Conservation (phyloP, 768 basidiomycete species). For the Amanita jacksonii region DNA sequence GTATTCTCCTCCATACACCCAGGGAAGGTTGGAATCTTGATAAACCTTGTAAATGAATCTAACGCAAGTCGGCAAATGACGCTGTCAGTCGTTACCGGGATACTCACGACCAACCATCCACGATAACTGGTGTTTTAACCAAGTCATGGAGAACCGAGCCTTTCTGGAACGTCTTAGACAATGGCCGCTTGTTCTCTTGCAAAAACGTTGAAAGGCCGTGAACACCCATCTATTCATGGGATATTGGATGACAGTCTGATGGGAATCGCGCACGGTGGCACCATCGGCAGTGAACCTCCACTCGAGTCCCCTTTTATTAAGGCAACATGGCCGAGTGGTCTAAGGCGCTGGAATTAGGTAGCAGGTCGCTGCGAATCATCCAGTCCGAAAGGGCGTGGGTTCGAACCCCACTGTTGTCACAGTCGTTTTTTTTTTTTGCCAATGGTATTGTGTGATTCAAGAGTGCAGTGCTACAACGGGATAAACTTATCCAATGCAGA, state of each 20-base stretch:
- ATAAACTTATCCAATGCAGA: background rate
- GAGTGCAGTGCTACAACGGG: too few species aligned
- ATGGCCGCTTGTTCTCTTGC: slow-evolving; percentile 34
- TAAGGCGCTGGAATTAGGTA: slow-evolving; percentile 50
- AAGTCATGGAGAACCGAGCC: slow-evolving; percentile 13
- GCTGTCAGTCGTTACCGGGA: too few species aligned
- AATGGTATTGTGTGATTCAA: too few species aligned
- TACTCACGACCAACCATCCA: slow-evolving; percentile 87
- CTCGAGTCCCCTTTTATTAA: background rate
- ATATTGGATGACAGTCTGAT: slow-evolving; percentile 1
- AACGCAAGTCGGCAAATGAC: slow-evolving; percentile 2
- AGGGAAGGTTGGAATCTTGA: slow-evolving; percentile 51
- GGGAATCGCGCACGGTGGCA: too few species aligned
- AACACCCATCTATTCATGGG: slow-evolving; percentile 33
- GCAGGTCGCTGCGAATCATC: slow-evolving; percentile 17
- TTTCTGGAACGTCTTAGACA: slow-evolving; percentile 26
- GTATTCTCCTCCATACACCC: slow-evolving; percentile 87
- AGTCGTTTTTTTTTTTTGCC: background rate
- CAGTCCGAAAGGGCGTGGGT: slow-evolving; percentile 35
- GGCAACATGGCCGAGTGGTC: slow-evolving; percentile 54
- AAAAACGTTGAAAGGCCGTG: slow-evolving; percentile 45
- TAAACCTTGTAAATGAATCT: slow-evolving; percentile 75
- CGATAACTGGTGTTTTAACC: slow-evolving; percentile 42
- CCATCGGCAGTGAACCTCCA: too few species aligned
- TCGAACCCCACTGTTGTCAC: slow-evolving; percentile 38